A percentile compares a stretch with the other conserved stretches of the same genome.
These are phyloP conservation scores for Holtermannia corniformis DNA, from an alignment of 768 basidiomycete genomes.

Conservation along the genomic window DNA sequence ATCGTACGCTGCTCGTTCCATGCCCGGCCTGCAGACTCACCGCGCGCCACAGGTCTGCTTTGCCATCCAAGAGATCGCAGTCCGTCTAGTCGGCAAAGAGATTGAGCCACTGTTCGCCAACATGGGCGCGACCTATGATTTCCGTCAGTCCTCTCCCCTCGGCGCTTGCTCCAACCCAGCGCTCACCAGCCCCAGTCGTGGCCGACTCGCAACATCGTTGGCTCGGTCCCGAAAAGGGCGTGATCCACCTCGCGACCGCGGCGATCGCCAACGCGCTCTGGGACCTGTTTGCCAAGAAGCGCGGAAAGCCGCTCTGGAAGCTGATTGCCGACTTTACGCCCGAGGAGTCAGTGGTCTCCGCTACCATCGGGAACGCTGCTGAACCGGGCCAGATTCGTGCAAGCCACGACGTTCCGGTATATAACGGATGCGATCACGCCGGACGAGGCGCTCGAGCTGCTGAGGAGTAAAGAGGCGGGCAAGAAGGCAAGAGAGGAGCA, in stretches of 20 bases:
- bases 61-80: conserved; percentile 68
- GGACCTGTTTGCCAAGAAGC: conserved; percentile 57
- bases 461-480: conserved; percentile 63
- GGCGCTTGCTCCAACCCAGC: neutral
- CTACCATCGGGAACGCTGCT: neutral
- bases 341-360: conserved; percentile 41
- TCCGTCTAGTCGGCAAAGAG: conserved; percentile 71
- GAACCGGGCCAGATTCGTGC: conserved; percentile 48
- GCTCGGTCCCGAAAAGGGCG: conserved; percentile 93
- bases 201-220: conserved; percentile 86
- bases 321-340: conserved; percentile 77
- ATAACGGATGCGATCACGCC: conserved; percentile 88
- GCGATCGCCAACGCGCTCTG: conserved; percentile 88
- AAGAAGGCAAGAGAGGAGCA: conserved; percentile 70
- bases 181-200: conserved; percentile 46
- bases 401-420: conserved; percentile 70
- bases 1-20: conserved; percentile 50
- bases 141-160: conserved; percentile 36
- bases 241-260: conserved; percentile 79
- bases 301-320: conserved; percentile 86
- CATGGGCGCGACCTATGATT: conserved; percentile 88
- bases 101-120: conserved; percentile 71
- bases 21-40: neutral
- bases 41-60: conserved; percentile 56
- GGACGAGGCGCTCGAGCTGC: conserved; percentile 75